Evolutionary conservation across 2,329 filamentous ascomycete species (phyloP).

Genomic region (Furcasterigmium sp.): DNA sequence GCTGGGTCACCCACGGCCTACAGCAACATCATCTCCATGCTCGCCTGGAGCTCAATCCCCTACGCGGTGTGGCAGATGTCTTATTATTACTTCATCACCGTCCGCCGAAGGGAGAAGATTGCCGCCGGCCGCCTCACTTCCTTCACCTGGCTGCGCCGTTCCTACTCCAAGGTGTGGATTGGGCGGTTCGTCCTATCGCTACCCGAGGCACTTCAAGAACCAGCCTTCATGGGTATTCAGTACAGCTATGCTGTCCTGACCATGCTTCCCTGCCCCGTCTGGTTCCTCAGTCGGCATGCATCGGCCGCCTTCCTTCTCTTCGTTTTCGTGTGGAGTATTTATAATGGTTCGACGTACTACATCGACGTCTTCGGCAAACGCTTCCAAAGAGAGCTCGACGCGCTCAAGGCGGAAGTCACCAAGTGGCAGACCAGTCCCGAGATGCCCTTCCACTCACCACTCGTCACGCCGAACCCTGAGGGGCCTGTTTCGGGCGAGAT

Average conservation of each 20-base stretch:
- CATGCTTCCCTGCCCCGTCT: slow-evolving; percentile 90
- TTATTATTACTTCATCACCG: slow-evolving; percentile 94
- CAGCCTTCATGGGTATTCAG: slow-evolving; percentile 94
- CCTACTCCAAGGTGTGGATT: slow-evolving; percentile 85
- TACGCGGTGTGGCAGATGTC: slow-evolving; percentile 89
- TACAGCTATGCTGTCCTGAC: slow-evolving; percentile 86
- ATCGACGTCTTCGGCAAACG: slow-evolving; percentile 96
- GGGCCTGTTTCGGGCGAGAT: slow-evolving; percentile 6
- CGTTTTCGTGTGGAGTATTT: slow-evolving; percentile 92
- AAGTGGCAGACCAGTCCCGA: slow-evolving; percentile 73
- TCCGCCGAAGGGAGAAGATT: slow-evolving; percentile 92
- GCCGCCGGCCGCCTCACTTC: slow-evolving; percentile 91
- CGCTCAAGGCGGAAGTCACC: slow-evolving; percentile 79
- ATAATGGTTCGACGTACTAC: slow-evolving; percentile 96
- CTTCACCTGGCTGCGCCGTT: slow-evolving; percentile 93
- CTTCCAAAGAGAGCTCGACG: slow-evolving; percentile 93
- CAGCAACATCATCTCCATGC: slow-evolving; percentile 72
- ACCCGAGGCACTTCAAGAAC: slow-evolving; percentile 72
- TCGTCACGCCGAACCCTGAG: slow-evolving; percentile 28
- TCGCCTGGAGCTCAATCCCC: slow-evolving; percentile 88
- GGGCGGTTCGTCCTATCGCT: slow-evolving; percentile 79
- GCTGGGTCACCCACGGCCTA: slow-evolving; percentile 77
- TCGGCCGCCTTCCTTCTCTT: slow-evolving; percentile 70
- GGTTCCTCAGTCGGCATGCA: slow-evolving; percentile 85
- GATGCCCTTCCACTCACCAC: slow-evolving; percentile 29